Percentiles rank a stretch among this genome's conserved stretches.
Conservation (phyloP, 2,329 filamentous ascomycete species). For the Aspergillus luchuensis region DNA sequence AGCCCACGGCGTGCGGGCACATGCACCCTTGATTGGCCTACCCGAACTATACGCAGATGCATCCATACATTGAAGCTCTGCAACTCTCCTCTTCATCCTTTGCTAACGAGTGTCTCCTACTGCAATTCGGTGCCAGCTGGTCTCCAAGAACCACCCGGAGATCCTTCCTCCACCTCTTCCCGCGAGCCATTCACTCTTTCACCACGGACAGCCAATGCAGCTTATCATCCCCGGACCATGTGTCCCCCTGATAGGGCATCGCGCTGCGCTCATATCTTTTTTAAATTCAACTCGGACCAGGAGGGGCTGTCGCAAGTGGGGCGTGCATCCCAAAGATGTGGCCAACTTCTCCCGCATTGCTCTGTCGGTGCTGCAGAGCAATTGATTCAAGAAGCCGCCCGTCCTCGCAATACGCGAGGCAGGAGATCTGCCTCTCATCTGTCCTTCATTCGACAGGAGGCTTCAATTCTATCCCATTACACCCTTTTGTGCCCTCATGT, state of each 20-base stretch:
- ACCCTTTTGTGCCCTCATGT: conserved; percentile 15
- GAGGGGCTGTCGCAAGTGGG: conserved; percentile 23
- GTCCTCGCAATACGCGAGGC: conserved; percentile 12
- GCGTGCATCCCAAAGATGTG: conserved; percentile 11
- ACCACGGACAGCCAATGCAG: conserved; percentile 8
- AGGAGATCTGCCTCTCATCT: conserved; percentile 8
- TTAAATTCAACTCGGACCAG: conserved; percentile 14
- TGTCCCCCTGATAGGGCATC: conserved; percentile 38
- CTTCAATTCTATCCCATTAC: conserved; percentile 6
- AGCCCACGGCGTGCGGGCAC: conserved; percentile 23
- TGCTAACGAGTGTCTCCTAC: neutral
- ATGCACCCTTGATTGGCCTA: conserved; percentile 22
- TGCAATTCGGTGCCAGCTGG: conserved; percentile 3
- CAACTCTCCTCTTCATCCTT: neutral
- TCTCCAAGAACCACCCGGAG: conserved; percentile 1
- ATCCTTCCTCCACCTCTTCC: conserved; percentile 10
- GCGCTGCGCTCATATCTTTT: conserved; percentile 8
- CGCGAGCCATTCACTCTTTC: conserved; percentile 12
- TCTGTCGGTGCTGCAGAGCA: conserved; percentile 11
- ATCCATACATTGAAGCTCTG: neutral
- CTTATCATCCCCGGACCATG: conserved; percentile 29
- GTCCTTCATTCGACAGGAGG: neutral
- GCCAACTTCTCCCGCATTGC: conserved; percentile 12
- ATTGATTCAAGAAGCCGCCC: conserved; percentile 26
- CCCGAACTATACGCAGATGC: conserved; percentile 13